Conservation (phyloP, 495 filamentous ascomycete species). For the Tuber microsphaerosporum region DNA sequence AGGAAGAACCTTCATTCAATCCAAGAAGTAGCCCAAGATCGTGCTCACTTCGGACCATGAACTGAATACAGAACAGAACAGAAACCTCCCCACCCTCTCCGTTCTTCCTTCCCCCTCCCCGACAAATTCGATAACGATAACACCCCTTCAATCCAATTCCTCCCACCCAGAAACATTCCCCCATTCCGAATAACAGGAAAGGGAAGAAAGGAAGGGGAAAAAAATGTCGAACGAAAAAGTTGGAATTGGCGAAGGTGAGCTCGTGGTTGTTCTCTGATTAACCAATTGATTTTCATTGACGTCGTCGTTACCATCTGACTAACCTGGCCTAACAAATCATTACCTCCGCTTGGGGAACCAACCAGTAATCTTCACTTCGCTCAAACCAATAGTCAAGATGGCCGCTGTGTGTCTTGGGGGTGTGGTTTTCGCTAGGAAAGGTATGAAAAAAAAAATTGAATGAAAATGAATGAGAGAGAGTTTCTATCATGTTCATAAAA, state of each 20-base stretch:
- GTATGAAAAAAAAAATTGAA: conserved; percentile 12
- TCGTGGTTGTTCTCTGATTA: background rate
- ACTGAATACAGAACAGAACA: background rate
- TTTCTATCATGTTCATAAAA: background rate
- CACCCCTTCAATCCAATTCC: background rate
- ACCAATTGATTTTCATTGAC: background rate
- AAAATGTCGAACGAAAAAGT: conserved; percentile 26
- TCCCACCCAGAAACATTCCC: background rate
- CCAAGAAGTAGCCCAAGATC: background rate
- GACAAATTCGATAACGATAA: background rate
- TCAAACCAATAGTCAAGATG: conserved; percentile 41
- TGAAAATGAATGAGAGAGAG: no score
- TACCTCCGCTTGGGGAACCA: conserved; percentile 8
- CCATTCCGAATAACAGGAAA: background rate
- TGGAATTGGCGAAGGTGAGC: conserved; percentile 34
- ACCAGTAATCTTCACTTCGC: conserved; percentile 37
- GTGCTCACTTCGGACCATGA: background rate
- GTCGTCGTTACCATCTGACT: background rate
- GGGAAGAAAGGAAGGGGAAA: background rate
- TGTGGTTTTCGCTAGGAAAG: conserved; percentile 35
- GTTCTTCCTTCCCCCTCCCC: background rate
- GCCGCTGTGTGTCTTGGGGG: conserved; percentile 29
- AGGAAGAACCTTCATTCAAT: background rate
- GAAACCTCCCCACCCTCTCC: background rate
- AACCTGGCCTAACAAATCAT: conserved; percentile 2